These are phyloP conservation scores for Tolypocladium inflatum DNA, from an alignment of 2,329 filamentous ascomycete genomes.

Conservation along the genomic window DNA sequence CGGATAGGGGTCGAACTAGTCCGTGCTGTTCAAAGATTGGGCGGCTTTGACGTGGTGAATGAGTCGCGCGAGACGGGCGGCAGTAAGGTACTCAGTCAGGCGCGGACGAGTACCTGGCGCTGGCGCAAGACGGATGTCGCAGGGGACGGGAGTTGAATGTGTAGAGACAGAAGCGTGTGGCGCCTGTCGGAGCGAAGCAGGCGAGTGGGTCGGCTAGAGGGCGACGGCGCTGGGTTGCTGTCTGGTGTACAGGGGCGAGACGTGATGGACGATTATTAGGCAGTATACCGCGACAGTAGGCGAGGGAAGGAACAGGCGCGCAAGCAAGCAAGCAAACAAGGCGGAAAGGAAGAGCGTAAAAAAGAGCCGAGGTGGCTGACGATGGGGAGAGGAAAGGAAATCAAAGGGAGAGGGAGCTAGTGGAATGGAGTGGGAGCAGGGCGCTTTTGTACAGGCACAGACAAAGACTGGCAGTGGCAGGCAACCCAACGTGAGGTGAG, in stretches of 20 bases:
- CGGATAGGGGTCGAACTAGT: background rate
- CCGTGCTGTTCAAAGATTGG: background rate
- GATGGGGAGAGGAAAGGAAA: constrained; percentile 1
- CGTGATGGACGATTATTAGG: background rate
- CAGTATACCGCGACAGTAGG: background rate
- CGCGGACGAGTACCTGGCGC: constrained; percentile 12
- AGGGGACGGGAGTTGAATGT: background rate
- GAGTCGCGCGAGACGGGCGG: background rate
- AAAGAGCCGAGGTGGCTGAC: constrained; percentile 3
- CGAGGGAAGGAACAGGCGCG: background rate
- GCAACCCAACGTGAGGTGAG: constrained; percentile 1
- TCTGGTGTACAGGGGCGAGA: background rate
- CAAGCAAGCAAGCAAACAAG: background rate
- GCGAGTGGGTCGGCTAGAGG: constrained; percentile 3
- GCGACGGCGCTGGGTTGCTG: background rate
- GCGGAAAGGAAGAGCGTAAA: background rate
- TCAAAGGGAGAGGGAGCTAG: constrained; percentile 4
- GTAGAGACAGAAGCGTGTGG: constrained; percentile 5
- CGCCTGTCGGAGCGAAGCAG: constrained; percentile 2
- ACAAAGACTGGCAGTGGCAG: background rate
- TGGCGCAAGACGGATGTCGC: constrained; percentile 7
- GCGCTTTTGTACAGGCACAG: constrained; percentile 9
- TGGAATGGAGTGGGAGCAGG: constrained; percentile 7
- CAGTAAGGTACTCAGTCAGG: constrained; percentile 1
- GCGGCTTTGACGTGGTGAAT: background rate